A percentile compares a stretch with the other conserved stretches of the same genome.
phyloP scores from a whole-genome alignment of 352 stramenopile genomes.

The Poterioochromonas sp. region DNA sequence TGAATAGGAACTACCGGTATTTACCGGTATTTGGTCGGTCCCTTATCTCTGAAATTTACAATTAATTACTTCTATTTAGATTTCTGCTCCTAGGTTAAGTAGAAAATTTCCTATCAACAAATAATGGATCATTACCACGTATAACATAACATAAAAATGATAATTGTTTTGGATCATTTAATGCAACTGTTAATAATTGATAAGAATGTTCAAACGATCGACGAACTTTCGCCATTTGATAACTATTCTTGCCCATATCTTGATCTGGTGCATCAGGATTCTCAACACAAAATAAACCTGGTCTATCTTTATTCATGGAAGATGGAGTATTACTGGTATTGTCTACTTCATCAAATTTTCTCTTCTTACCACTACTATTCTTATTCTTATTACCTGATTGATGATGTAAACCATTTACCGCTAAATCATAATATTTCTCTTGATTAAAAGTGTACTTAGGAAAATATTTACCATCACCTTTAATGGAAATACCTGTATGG shows the following conservation, averaged over 20 bases:
- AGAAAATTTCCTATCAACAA: too few species aligned
- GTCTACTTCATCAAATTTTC: too few species aligned
- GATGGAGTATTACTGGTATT: too few species aligned
- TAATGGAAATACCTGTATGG: not conserved
- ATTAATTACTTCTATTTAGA: too few species aligned
- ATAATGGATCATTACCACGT: not conserved
- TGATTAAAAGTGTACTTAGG: not conserved
- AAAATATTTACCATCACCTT: constrained; percentile 18
- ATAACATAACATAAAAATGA: not conserved
- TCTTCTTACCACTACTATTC: too few species aligned
- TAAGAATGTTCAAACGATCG: constrained; percentile 13
- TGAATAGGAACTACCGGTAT: too few species aligned
- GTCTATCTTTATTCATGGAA: not conserved
- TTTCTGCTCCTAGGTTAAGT: too few species aligned
- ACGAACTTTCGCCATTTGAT: not conserved
- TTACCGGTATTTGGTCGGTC: too few species aligned
- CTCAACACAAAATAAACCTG: constrained; percentile 7
- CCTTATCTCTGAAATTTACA: too few species aligned
- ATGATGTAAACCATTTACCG: too few species aligned
- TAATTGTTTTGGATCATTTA: not conserved
- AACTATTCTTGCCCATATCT: constrained; percentile 25
- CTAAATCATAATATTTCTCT: too few species aligned
- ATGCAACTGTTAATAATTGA: constrained; percentile 14
- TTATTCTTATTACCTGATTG: too few species aligned
- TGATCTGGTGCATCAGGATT: constrained; percentile 5